phyloP scores from a whole-genome alignment of 2,329 filamentous ascomycete species.

The Ophioceras dolichostomum region DNA sequence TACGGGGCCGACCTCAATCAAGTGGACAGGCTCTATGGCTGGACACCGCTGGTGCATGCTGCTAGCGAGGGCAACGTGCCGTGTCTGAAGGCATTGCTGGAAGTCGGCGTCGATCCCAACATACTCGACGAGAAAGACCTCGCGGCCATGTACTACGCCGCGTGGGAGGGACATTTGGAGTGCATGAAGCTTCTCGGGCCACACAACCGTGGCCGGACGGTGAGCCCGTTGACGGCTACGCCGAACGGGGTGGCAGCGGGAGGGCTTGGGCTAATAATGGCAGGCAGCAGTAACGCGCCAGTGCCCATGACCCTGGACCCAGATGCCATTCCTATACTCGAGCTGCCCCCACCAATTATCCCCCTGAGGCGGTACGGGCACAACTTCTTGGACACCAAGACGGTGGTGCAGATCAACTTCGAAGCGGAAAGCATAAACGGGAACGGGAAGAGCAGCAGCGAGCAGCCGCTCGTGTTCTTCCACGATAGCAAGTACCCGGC shows the following conservation, averaged over 20 bases:
- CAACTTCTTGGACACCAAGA: conserved; percentile 97
- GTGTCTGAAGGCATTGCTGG: conserved; percentile 70
- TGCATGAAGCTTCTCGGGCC: conserved; percentile 82
- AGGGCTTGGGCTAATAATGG: conserved; percentile 15
- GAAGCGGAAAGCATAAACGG: no score
- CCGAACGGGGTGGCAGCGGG: no score
- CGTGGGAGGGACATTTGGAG: conserved; percentile 91
- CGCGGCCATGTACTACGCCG: conserved; percentile 95
- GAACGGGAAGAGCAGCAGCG: conserved; percentile 58
- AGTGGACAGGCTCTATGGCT: conserved; percentile 89
- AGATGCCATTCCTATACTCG: conserved; percentile 84
- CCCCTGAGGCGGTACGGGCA: conserved; percentile 89
- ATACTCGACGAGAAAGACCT: conserved; percentile 86
- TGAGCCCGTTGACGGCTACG: conserved; percentile 9
- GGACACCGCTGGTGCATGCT: conserved; percentile 93
- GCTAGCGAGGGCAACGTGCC: conserved; percentile 91
- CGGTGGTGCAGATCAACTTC: conserved; percentile 86
- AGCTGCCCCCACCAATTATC: conserved; percentile 90
- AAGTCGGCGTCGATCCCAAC: conserved; percentile 64
- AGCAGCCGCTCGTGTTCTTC: conserved; percentile 83
- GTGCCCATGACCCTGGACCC: conserved; percentile 58
- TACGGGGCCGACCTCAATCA: conserved; percentile 88
- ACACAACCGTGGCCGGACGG: conserved; percentile 27
- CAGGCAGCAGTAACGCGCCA: conserved; percentile 36
- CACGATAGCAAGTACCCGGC: conserved; percentile 95